These are phyloP conservation scores for Fusarium oxysporum DNA, from an alignment of 2,329 filamentous ascomycete genomes.

Conservation along the genomic window DNA sequence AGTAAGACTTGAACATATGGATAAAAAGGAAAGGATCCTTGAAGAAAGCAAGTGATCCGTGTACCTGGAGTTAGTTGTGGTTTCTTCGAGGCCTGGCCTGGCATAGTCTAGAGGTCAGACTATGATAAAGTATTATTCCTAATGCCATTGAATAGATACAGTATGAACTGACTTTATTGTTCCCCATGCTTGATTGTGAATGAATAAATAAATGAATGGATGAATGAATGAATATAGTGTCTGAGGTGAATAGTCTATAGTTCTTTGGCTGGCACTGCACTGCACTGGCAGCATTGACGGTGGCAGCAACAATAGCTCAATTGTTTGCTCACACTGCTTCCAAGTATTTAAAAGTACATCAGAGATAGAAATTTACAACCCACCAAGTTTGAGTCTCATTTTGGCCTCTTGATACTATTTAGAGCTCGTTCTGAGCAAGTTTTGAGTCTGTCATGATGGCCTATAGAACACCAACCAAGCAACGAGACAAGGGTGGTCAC, in stretches of 20 bases:
- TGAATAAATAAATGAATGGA: background rate
- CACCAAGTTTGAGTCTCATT: background rate
- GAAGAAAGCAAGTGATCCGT: slow-evolving; percentile 31
- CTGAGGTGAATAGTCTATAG: background rate
- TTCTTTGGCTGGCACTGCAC: background rate
- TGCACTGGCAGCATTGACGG: background rate
- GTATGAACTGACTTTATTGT: slow-evolving; percentile 4
- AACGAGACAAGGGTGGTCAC: slow-evolving; percentile 10
- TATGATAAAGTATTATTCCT: slow-evolving; percentile 33
- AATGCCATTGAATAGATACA: slow-evolving; percentile 47
- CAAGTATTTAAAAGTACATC: background rate
- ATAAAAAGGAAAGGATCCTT: slow-evolving; percentile 31
- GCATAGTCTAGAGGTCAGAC: slow-evolving; percentile 19
- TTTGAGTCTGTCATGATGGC: background rate
- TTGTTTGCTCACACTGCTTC: background rate
- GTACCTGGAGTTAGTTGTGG: slow-evolving; percentile 37
- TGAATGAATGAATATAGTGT: background rate
- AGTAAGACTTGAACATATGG: slow-evolving; percentile 27
- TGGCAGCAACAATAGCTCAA: background rate
- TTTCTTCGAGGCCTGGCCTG: slow-evolving; percentile 21
- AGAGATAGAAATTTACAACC: accelerated
- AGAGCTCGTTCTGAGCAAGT: background rate
- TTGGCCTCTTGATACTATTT: background rate
- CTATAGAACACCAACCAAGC: slow-evolving; percentile 15
- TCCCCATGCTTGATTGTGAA: background rate